Evolutionary conservation across 371 early-diverging fungal genomes (phyloP), one percentile per base, ranked within the genome.

Genomic region (Actinomortierella ambigua): DNA sequence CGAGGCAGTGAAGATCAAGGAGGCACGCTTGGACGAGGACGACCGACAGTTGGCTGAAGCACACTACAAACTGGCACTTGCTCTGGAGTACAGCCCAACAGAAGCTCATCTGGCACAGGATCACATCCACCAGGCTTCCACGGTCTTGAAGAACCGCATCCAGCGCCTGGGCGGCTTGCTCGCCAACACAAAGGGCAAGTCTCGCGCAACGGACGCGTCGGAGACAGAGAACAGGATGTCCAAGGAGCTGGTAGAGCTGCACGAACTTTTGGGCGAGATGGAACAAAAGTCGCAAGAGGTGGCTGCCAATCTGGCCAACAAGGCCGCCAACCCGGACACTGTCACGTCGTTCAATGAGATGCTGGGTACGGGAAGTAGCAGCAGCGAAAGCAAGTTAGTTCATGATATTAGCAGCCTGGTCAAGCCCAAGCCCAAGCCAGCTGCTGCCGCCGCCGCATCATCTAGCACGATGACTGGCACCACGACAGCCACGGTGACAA

Each of bases 41-140:
- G 80, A 92, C 66, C 84, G 96, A 40, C 88, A 94, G 57, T 63
- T 94, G 43, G 94, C 97, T 17, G 97, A 95, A 73, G 86, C 87
- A 28, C 86, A 91, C 68, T 93, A 89, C 68, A 92, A 90, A 56
- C 81, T 87, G 34, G 90, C 89, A 0, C 76, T 93, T 20, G 91
- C 90, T 9, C 75, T 87, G 7, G 92, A 92, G 61, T 89, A 85
- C 49, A 65, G 64, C 11, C 68, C 65, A 1, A 75, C 77, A 8
- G 77, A 81, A 39, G 55, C 80, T 14, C 82, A 83, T 6, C 64
- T 77, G 26, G 90, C 93, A 0, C 66, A 85, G 34, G 83, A 84
- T 26, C 83, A 90, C 51, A 80, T 88, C 15, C 66, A 82, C 53
- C 78, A 78, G 50, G 88, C 90, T 0, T 75, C 83, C 15, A 63